A percentile compares a stretch with the other conserved stretches of the same genome.
phyloP scores from a whole-genome alignment of 768 basidiomycete species.

The Leccinum imitatum region DNA sequence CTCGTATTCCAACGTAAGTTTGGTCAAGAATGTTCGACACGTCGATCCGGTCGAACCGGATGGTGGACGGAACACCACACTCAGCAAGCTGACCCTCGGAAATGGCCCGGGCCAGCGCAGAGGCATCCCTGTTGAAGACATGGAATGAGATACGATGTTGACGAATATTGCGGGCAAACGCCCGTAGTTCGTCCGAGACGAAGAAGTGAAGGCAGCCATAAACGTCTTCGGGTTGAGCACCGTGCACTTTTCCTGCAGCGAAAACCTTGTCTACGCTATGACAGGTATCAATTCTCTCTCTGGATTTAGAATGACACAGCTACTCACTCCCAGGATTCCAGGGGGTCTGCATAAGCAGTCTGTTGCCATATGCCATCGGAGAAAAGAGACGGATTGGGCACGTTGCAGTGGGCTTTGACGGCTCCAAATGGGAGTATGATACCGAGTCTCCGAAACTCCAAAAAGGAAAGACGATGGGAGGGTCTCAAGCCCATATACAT shows the following conservation, averaged over 20 bases:
- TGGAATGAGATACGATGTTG: slow-evolving; percentile 35
- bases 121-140: slow-evolving; percentile 39
- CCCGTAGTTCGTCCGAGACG: slow-evolving; percentile 39
- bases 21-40: slow-evolving; percentile 39
- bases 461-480: slow-evolving; percentile 44
- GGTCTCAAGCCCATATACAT: slow-evolving; percentile 41
- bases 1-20: slow-evolving; percentile 30
- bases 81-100: slow-evolving; percentile 11
- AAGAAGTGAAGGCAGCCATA: slow-evolving; percentile 53
- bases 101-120: slow-evolving; percentile 40
- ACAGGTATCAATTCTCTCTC: slow-evolving; percentile 11
- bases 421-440: slow-evolving; percentile 52
- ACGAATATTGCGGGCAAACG: slow-evolving; percentile 37
- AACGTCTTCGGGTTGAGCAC: slow-evolving; percentile 42
- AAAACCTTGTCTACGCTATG: slow-evolving; percentile 42
- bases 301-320: neutral
- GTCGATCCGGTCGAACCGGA: slow-evolving; percentile 44
- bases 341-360: slow-evolving; percentile 41
- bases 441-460: slow-evolving; percentile 40
- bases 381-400: slow-evolving; percentile 46
- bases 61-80: slow-evolving; percentile 24
- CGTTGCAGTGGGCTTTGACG: slow-evolving; percentile 39
- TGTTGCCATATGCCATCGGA: slow-evolving; percentile 46
- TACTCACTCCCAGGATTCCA: slow-evolving; percentile 52
- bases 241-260: slow-evolving; percentile 37